Evolutionary conservation across 768 basidiomycete genomes (phyloP).

Genomic region (Rubroboletus pulcherrimus): DNA sequence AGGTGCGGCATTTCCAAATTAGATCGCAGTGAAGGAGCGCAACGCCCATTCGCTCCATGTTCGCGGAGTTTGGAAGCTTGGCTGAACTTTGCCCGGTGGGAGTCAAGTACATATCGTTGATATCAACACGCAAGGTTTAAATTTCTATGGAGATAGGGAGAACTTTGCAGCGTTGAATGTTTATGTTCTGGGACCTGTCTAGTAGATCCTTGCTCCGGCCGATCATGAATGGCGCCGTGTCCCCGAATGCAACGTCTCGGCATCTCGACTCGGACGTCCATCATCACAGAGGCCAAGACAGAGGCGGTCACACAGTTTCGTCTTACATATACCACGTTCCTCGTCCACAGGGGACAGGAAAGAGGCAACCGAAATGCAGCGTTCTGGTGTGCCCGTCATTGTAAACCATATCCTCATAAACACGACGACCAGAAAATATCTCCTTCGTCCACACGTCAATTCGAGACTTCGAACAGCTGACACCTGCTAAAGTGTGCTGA

Average conservation of each 20-base stretch:
- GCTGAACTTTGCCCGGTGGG: too few species aligned
- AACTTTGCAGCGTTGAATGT: too few species aligned
- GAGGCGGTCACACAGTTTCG: background rate
- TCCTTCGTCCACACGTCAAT: background rate
- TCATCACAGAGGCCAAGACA: too few species aligned
- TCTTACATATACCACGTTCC: background rate
- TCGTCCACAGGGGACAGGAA: background rate
- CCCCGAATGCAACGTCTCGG: too few species aligned
- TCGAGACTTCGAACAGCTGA: conserved; percentile 32
- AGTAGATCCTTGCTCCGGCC: too few species aligned
- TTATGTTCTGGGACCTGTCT: too few species aligned
- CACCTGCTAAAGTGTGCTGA: conserved; percentile 35
- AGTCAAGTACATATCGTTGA: background rate
- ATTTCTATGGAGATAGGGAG: background rate
- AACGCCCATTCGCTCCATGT: too few species aligned
- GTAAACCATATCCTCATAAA: background rate
- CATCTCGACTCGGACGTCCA: too few species aligned
- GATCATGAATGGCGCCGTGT: too few species aligned
- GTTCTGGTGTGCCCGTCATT: too few species aligned
- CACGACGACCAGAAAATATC: background rate
- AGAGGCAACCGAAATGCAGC: background rate
- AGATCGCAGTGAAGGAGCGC: too few species aligned
- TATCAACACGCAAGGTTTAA: background rate
- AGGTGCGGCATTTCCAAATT: too few species aligned
- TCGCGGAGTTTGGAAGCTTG: background rate